phyloP scores from a whole-genome alignment of 2,329 filamentous ascomycete species.

The Xylaria sp. region DNA sequence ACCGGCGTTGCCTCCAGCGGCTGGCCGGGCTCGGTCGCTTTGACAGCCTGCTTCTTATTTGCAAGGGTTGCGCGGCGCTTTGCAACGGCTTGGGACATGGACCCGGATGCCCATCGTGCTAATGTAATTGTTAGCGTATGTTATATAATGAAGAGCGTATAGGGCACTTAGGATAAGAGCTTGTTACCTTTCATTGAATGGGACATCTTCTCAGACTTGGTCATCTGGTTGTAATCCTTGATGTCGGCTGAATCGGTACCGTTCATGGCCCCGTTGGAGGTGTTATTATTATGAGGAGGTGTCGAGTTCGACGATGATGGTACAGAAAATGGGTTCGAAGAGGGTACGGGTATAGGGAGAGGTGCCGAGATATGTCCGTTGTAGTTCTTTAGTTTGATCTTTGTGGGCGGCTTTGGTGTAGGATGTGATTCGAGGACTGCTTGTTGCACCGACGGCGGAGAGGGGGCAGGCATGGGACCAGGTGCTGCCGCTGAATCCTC shows the following conservation, averaged over 20 bases:
- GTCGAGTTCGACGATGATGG: conserved; percentile 38
- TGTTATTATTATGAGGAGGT: conserved; percentile 34
- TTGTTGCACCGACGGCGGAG: conserved; percentile 24
- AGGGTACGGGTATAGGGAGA: conserved; percentile 31
- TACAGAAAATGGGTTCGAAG: conserved; percentile 40
- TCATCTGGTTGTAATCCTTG: conserved; percentile 71
- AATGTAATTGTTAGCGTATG: conserved; percentile 42
- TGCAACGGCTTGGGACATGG: conserved; percentile 69
- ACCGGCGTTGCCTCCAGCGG: conserved; percentile 21
- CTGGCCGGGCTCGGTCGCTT: conserved; percentile 38
- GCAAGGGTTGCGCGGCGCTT: conserved; percentile 70
- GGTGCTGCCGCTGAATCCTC: conserved; percentile 38
- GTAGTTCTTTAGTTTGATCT: conserved; percentile 53
- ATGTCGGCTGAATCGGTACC: conserved; percentile 53
- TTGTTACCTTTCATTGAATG: conserved; percentile 71
- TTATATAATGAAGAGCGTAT: not conserved
- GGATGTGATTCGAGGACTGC: conserved; percentile 29
- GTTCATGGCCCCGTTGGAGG: conserved; percentile 42
- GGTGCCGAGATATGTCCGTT: conserved; percentile 32
- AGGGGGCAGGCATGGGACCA: conserved; percentile 30
- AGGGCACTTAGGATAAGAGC: not conserved
- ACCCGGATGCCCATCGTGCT: conserved; percentile 70
- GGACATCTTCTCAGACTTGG: conserved; percentile 74
- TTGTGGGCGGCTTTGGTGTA: conserved; percentile 43
- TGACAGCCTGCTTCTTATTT: conserved; percentile 65